Percentiles rank a stretch among this genome's conserved stretches.
Conservation (phyloP, 2,329 filamentous ascomycete species). For the Lecanicillium sp. region DNA sequence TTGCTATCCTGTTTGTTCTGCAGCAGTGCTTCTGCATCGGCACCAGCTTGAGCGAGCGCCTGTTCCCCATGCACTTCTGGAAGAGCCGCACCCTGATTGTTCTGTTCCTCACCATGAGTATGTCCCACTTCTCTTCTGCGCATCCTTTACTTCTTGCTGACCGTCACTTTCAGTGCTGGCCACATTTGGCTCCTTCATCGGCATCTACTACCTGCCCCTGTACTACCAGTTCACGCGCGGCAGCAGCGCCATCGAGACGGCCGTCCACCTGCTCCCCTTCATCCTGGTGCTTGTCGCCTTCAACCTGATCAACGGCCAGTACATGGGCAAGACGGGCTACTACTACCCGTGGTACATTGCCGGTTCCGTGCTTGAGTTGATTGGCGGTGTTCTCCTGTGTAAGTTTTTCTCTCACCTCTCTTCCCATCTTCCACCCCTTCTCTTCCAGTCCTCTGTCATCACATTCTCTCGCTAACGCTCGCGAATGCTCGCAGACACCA, state of each 20-base stretch:
- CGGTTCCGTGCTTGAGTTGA: slow-evolving; percentile 22
- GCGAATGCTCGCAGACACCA: slow-evolving; percentile 3
- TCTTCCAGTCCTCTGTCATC: not conserved
- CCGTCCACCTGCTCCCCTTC: slow-evolving; percentile 30
- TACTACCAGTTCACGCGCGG: slow-evolving; percentile 40
- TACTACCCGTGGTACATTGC: slow-evolving; percentile 31
- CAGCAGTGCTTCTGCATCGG: slow-evolving; percentile 31
- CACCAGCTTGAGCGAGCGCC: slow-evolving; percentile 13
- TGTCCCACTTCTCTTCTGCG: slow-evolving; percentile 1
- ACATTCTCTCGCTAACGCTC: not conserved
- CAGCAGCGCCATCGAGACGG: slow-evolving; percentile 28
- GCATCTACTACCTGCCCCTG: slow-evolving; percentile 40
- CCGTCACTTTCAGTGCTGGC: slow-evolving; percentile 1
- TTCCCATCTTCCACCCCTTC: no score
- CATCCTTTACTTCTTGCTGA: not conserved
- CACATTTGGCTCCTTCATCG: slow-evolving; percentile 17
- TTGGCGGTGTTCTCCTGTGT: slow-evolving; percentile 26
- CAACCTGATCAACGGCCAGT: slow-evolving; percentile 25
- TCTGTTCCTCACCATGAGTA: slow-evolving; percentile 30
- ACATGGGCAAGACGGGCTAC: slow-evolving; percentile 25
- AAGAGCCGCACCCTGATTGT: slow-evolving; percentile 26
- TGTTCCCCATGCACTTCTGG: slow-evolving; percentile 42
- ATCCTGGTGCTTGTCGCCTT: slow-evolving; percentile 26
- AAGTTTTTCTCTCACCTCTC: slow-evolving; percentile 2
- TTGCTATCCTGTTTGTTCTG: slow-evolving; percentile 30